These are phyloP conservation scores for Cladosporium sp. DNA, from an alignment of 2,329 filamentous ascomycete genomes.

Conservation along the genomic window DNA sequence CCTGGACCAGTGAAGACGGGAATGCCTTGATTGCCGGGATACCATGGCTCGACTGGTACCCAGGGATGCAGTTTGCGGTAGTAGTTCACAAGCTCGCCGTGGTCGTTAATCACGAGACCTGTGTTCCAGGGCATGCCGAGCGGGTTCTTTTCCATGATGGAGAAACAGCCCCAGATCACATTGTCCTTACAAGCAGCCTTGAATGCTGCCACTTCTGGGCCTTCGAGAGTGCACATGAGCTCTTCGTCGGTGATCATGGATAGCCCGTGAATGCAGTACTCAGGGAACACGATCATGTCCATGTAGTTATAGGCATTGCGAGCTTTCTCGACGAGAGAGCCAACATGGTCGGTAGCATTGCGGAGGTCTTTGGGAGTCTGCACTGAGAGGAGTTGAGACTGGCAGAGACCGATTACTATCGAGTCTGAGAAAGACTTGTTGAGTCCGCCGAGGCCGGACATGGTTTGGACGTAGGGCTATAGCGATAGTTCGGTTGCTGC, in stretches of 20 bases:
- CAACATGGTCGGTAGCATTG: constrained; percentile 19
- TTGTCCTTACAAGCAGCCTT: constrained; percentile 23
- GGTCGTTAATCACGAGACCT: constrained; percentile 21
- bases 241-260: constrained; percentile 24
- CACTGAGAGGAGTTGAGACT: constrained; percentile 22
- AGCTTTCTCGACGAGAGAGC: constrained; percentile 17
- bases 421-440: constrained; percentile 20
- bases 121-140: constrained; percentile 26
- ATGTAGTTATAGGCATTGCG: constrained; percentile 21
- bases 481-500: neutral
- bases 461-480: constrained; percentile 4
- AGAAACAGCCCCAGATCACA: constrained; percentile 29
- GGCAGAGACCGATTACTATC: constrained; percentile 20
- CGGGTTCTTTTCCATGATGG: constrained; percentile 28
- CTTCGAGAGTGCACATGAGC: constrained; percentile 29
- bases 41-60: constrained; percentile 25
- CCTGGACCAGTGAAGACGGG: constrained; percentile 22
- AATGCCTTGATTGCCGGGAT: constrained; percentile 24
- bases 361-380: constrained; percentile 15
- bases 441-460: constrained; percentile 21
- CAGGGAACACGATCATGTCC: constrained; percentile 28
- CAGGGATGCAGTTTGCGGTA: constrained; percentile 29
- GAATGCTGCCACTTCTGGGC: constrained; percentile 29
- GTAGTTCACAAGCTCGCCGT: constrained; percentile 23
- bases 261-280: constrained; percentile 29